Conservation (phyloP, 2,329 filamentous ascomycete genomes). For the Fusarium buharicum region DNA sequence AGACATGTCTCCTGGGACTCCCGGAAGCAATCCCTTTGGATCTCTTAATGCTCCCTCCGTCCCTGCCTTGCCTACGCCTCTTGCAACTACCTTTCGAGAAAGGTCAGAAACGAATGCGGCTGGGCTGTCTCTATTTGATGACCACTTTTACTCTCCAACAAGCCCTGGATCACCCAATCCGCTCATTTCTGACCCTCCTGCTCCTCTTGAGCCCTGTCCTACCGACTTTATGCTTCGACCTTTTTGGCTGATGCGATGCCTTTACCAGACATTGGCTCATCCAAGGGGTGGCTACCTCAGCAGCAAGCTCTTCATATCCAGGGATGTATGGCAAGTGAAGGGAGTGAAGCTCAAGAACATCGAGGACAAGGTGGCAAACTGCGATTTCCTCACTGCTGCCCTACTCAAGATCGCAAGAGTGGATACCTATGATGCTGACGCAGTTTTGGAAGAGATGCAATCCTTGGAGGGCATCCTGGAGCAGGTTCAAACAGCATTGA, state of each 20-base stretch:
- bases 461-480: slow-evolving; percentile 85
- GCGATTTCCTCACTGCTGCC: slow-evolving; percentile 89
- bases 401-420: slow-evolving; percentile 84
- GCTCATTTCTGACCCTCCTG: slow-evolving; percentile 71
- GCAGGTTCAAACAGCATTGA: slow-evolving; percentile 78
- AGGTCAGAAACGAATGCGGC: slow-evolving; percentile 66
- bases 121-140: slow-evolving; percentile 84
- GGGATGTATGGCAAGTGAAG: slow-evolving; percentile 93
- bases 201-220: slow-evolving; percentile 89
- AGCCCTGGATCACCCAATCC: slow-evolving; percentile 73
- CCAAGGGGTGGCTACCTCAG: slow-evolving; percentile 92
- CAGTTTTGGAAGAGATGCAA: slow-evolving; percentile 94
- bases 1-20: slow-evolving; percentile 78
- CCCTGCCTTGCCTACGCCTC: slow-evolving; percentile 74
- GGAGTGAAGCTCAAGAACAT: slow-evolving; percentile 91
- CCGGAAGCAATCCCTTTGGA: slow-evolving; percentile 74
- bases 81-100: slow-evolving; percentile 70
- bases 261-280: slow-evolving; percentile 92
- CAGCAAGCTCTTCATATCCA: slow-evolving; percentile 88
- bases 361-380: slow-evolving; percentile 93
- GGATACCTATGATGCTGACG: slow-evolving; percentile 90
- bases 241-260: slow-evolving; percentile 96
- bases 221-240: slow-evolving; percentile 89
- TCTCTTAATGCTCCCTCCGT: slow-evolving; percentile 61
- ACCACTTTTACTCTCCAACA: slow-evolving; percentile 76